Base-by-base conservation (phyloP, 2,329 filamentous ascomycete genomes). In the Diaporthe citri region DNA sequence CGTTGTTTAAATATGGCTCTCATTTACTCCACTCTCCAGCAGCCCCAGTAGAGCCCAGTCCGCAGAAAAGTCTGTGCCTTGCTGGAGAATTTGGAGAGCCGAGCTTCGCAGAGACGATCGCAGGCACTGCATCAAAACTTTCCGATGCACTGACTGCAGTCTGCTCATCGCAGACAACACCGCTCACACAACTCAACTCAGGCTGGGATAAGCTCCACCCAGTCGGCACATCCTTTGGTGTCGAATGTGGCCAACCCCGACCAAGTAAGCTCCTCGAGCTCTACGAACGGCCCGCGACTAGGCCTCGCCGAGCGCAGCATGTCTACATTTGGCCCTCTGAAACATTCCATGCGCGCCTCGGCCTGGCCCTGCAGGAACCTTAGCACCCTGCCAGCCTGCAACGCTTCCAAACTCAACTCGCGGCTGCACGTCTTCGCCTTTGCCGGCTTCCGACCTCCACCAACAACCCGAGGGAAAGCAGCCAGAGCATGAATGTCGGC, bases 251-350 rank as follows among this genome's bases (percentile, higher is more conserved):
- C 62, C n/a, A n/a, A n/a, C n/a, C n/a, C n/a, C n/a, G n/a, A n/a
- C n/a, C 39, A 31, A 20, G 3, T 17, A 17, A 34, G 31, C 31
- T 39, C 31, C n/a, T 9, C 31, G 48, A 31, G 39, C 22, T 10
- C 28, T 13, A 31, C 46, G 22, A 62, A 25, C 28, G 71, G 41
- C 31, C n/a, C 8, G 10, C 39, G 20, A 41, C 43, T 22, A 31
- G 34, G 46, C 46, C 46, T 31, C 46, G 48, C 46, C 57, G 43
- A 17, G 55, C n/a, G 9, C 12, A 34, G 25, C 22, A 39, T 62
- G n/a, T 55, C 57, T 72, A 34, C 56, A 52, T 72, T 52, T 34
- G 56, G 70, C 46, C 46, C 43, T 43, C 57, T 72, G 70, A 72
- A 72, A 72, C 70, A 62, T 55, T 25, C 57, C 57, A 60, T 52